Percentiles rank a stretch among this genome's conserved stretches.
Conservation (phyloP, 164 flowering plant genomes). For the Kingdonia uniflora region DNA sequence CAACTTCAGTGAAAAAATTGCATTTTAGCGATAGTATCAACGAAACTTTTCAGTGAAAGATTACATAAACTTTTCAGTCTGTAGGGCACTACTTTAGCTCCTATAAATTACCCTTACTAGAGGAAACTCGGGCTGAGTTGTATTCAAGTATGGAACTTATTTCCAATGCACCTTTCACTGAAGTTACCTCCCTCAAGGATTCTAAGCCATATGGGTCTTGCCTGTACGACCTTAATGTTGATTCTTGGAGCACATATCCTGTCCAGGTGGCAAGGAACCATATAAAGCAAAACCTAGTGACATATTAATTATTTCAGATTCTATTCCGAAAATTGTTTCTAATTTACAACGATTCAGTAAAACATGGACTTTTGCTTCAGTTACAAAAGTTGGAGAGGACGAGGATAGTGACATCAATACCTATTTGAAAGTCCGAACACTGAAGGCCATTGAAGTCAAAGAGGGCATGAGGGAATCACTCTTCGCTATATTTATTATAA, state of each 20-base stretch:
- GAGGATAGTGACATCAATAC: conserved; percentile 10
- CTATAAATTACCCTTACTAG: conserved; percentile 36
- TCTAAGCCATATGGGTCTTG: conserved; percentile 11
- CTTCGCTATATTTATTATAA: conserved; percentile 37
- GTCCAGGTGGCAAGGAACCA: conserved; percentile 22
- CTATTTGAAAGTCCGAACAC: conserved; percentile 27
- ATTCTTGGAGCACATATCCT: conserved; percentile 39
- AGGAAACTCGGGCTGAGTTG: conserved; percentile 48
- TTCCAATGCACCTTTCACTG: conserved; percentile 36
- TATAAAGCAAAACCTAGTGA: conserved; percentile 52
- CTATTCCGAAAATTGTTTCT: conserved; percentile 29
- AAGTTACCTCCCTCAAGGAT: conserved; percentile 20
- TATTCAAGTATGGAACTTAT: conserved; percentile 37
- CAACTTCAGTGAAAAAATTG: too few species aligned
- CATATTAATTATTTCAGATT: conserved; percentile 37
- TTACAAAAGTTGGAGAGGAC: conserved; percentile 10
- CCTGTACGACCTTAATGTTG: conserved; percentile 31
- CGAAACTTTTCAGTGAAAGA: conserved; percentile 36
- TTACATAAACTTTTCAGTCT: conserved; percentile 41
- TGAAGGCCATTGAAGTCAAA: conserved; percentile 17
- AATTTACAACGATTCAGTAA: conserved; percentile 31
- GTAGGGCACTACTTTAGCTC: conserved; percentile 38
- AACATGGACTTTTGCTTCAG: conserved; percentile 31
- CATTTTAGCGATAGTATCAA: too few species aligned
- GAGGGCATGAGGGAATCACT: conserved; percentile 16